Evolutionary conservation across 306 rosid genomes (phyloP), one percentile per base, ranked within the genome.

Genomic region (Cyamopsis tetragonoloba): DNA sequence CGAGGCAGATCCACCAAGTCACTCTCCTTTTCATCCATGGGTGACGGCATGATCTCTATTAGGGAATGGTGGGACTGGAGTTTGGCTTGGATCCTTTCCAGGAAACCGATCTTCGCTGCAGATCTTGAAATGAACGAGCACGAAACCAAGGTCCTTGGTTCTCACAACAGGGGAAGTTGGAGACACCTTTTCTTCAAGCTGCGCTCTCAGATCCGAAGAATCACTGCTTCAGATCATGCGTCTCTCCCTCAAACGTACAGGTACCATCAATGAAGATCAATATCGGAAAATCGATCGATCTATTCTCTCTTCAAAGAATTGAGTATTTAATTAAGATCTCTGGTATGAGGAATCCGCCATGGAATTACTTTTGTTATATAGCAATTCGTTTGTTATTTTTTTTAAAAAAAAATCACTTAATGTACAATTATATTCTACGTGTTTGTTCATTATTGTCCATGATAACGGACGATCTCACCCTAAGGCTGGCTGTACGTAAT

Each of bases 91-190:
- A 71, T 87, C 74, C 81, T 87, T 5, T 84, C 96, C 4, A 58
- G 80, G 32, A 92, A 84, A 27, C 93, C 91, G 43, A 75, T 83
- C 4, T 89, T 92, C 37, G 89, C 91, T 1, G 35, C 34, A 24
- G 98, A 92, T 86, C 96, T 89, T 62, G 98, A 92, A 78, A 73
- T 92, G 89, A 86, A 88, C 80, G 88, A 89, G 37, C 88, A 82
- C 6, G 96, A 84, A 83, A 74, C 85, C 23, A 89, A 85, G 75
- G 20, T 78, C 37, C 88, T 92, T 3, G 89, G 89, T 8, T 81
- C 89, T 42, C 70, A 77, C 54, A 62, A 64, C 82, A 81, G 69
- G 55, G 96, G 96, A 8, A 92, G 84, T 72, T 84, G 76, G 87
- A 73, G 80, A 37, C 96, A 89, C 70, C 83, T 92, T 46, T 74